These are phyloP conservation scores for Chondrostereum purpureum DNA, from an alignment of 1,284 basidiomycete genomes.

Conservation along the genomic window DNA sequence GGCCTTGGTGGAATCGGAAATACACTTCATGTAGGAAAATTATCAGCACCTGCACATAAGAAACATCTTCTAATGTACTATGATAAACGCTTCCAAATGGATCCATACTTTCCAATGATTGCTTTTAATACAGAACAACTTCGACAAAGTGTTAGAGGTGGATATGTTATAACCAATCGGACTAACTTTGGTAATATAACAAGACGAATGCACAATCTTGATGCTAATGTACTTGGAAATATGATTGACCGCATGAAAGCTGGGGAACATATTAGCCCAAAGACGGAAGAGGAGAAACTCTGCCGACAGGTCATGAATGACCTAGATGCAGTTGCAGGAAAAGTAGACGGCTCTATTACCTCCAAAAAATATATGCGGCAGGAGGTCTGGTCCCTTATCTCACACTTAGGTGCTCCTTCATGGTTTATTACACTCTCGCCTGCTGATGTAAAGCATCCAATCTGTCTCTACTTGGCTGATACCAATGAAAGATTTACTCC, in stretches of 20 bases:
- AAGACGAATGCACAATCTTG: no score
- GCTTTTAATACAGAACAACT: conserved; percentile 35
- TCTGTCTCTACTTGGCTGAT: conserved; percentile 25
- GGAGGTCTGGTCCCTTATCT: conserved; percentile 21
- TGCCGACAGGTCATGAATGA: conserved; percentile 20
- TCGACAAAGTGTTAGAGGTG: conserved; percentile 19
- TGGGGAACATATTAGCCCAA: conserved; percentile 12
- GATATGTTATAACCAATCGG: no score
- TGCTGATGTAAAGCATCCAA: conserved; percentile 22
- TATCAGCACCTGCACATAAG: conserved; percentile 19
- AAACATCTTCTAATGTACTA: conserved; percentile 21
- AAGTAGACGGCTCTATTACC: conserved; percentile 20
- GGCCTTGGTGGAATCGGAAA: no score
- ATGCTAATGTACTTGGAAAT: no score
- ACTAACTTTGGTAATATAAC: no score
- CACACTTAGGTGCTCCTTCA: conserved; percentile 23
- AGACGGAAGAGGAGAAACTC: conserved; percentile 18
- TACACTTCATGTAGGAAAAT: conserved; percentile 26
- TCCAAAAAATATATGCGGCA: conserved; percentile 21
- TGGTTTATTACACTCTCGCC: conserved; percentile 33
- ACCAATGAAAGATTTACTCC: conserved; percentile 14
- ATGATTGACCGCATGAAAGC: no score
- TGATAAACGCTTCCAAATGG: conserved; percentile 32
- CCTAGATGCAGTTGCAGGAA: conserved; percentile 19
- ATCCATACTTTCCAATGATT: conserved; percentile 28